A percentile compares a stretch with the other conserved stretches of the same genome.
Evolutionary conservation across 1,284 basidiomycete genomes (phyloP).

Genomic region (Ustilago tritici): DNA sequence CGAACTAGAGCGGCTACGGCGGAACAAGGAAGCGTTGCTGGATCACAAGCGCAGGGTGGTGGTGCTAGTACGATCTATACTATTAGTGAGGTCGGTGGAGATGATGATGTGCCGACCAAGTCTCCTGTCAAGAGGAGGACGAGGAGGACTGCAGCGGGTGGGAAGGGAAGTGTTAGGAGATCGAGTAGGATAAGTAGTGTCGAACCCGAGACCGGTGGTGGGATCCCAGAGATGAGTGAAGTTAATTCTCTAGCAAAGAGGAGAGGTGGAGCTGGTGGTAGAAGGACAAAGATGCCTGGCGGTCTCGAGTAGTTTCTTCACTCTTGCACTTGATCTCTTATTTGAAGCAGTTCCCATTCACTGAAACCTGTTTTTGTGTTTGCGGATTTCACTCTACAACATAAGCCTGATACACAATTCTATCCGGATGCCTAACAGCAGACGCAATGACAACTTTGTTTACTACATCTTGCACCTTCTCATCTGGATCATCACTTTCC

Average conservation of each 20-base stretch:
- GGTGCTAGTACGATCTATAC: constrained; percentile 48
- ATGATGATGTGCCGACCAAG: constrained; percentile 1
- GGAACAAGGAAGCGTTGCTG: constrained; percentile 34
- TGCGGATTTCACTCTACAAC: constrained; percentile 25
- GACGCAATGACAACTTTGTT: constrained; percentile 40
- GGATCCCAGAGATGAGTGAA: constrained; percentile 14
- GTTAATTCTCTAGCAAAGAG: constrained; percentile 24
- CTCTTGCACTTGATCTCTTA: not conserved
- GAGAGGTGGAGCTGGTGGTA: constrained; percentile 6
- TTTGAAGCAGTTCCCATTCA: too few species aligned
- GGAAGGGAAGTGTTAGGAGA: constrained; percentile 22
- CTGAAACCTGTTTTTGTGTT: not conserved
- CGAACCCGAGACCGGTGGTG: constrained; percentile 16
- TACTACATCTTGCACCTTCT: constrained; percentile 34
- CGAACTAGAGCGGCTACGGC: constrained; percentile 48
- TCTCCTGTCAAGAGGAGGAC: constrained; percentile 12
- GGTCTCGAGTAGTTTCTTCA: constrained; percentile 25
- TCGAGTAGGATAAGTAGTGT: constrained; percentile 42
- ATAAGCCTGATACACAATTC: constrained; percentile 38
- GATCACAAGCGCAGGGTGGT: constrained; percentile 10
- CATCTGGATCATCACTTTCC: constrained; percentile 37
- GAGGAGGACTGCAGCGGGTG: constrained; percentile 2
- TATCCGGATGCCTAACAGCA: constrained; percentile 27
- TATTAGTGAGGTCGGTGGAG: constrained; percentile 43
- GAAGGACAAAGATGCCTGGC: constrained; percentile 37